Conservation (phyloP, 1,284 basidiomycete species). For the Sanghuangporus sanghuang region DNA sequence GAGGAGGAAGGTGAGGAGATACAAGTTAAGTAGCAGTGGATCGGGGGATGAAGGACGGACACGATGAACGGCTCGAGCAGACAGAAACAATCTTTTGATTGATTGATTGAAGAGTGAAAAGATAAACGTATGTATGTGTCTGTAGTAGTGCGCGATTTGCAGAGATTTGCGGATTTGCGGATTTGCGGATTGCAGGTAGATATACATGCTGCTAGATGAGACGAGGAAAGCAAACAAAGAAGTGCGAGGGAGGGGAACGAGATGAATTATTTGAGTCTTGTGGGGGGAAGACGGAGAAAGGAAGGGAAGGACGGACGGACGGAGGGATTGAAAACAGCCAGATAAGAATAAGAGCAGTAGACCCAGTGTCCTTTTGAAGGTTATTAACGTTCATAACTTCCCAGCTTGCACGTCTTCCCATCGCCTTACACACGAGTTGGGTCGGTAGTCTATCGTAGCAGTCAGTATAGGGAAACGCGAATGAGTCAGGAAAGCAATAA, state of each 20-base stretch:
- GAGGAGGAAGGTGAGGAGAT: too few relatives aligned
- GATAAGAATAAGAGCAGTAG: neutral
- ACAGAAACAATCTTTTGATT: too few relatives aligned
- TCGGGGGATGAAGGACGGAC: too few relatives aligned
- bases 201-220: neutral
- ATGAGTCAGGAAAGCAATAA: slow-evolving; percentile 19
- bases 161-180: too few relatives aligned
- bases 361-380: neutral
- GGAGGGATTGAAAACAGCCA: neutral
- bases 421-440: slow-evolving; percentile 37
- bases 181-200: too few relatives aligned
- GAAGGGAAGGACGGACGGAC: neutral
- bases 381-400: neutral
- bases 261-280: neutral
- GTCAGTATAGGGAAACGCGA: slow-evolving; percentile 23
- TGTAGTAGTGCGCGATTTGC: too few relatives aligned
- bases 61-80: too few relatives aligned
- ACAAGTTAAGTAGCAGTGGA: too few relatives aligned
- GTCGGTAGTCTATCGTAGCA: slow-evolving; percentile 36
- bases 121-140: too few relatives aligned
- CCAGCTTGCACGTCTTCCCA: slow-evolving; percentile 12
- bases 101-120: too few relatives aligned
- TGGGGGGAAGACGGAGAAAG: neutral
- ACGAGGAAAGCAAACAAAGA: neutral
- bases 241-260: neutral